These are phyloP conservation scores for Rosellinia necatrix DNA, from an alignment of 2,329 filamentous ascomycete species.

Conservation along the genomic window DNA sequence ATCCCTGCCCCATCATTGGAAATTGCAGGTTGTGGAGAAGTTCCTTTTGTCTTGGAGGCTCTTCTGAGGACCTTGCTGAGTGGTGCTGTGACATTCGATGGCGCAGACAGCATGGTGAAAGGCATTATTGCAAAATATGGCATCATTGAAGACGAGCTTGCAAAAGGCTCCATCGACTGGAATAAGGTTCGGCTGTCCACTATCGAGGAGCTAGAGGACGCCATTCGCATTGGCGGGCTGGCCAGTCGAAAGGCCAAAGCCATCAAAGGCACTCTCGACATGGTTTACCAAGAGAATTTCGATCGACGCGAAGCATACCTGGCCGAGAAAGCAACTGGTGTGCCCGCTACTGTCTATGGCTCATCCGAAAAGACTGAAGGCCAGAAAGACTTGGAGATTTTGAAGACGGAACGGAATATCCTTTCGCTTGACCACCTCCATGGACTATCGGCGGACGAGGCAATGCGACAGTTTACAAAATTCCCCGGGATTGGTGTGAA, in stretches of 20 bases:
- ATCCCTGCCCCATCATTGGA: constrained; percentile 72
- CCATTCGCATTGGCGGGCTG: constrained; percentile 73
- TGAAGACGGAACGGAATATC: constrained; percentile 59
- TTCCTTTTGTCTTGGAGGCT: constrained; percentile 59
- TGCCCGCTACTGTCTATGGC: constrained; percentile 50
- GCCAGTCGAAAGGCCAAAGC: constrained; percentile 71
- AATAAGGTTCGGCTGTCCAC: constrained; percentile 67
- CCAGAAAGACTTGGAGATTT: constrained; percentile 62
- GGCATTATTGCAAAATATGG: constrained; percentile 70
- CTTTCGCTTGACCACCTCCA: constrained; percentile 61
- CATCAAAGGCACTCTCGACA: constrained; percentile 75
- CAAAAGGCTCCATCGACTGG: constrained; percentile 76
- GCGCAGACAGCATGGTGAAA: constrained; percentile 67
- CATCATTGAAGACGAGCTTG: constrained; percentile 63
- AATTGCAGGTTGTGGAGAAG: constrained; percentile 69
- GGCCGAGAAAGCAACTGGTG: constrained; percentile 46
- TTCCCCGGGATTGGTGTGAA: constrained; percentile 62
- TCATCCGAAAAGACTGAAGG: constrained; percentile 46
- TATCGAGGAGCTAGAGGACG: constrained; percentile 64
- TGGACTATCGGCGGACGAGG: constrained; percentile 49
- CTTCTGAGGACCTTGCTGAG: constrained; percentile 59
- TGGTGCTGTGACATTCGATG: constrained; percentile 53
- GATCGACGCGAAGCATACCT: constrained; percentile 49
- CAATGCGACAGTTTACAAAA: constrained; percentile 55
- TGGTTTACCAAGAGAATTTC: constrained; percentile 71